Evolutionary conservation across 2,329 filamentous ascomycete species (phyloP), one percentile per base, ranked within the genome.

Genomic region (Bipolaris zeicola): DNA sequence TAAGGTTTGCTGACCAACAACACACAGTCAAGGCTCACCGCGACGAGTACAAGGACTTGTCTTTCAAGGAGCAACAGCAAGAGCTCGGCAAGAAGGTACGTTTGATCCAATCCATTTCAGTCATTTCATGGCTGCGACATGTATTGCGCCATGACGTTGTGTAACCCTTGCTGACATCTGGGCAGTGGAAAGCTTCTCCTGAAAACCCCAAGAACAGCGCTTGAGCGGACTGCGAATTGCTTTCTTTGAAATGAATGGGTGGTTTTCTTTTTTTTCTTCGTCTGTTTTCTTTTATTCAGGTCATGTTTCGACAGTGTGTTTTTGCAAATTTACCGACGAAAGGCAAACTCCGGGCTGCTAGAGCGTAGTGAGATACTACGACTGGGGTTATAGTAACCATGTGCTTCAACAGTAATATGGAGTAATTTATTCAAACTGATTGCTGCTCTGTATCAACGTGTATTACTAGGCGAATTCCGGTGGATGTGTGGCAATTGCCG

Each of bases 21-120:
- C 24, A 41, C 43, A 24, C 53, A 76, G 73, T 75, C 70, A 74
- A 74, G 51, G 65, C 70, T 51, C 67, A 76, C 54, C 72, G 73
- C 28, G 50, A 64, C 34, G 66, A 76, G 63, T 73, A 69, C 66
- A 71, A 74, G 58, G 57, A 68, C 14, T 58, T 75, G 36, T 59
- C 66, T 4, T 75, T 71, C 64, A 69, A 66, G 43, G 72, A 75
- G 42, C 70, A 75, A 56, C 71, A 75, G 57, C 75, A 76, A 64
- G 70, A 68, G 58, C 64, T 76, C 7, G 72, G 73, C 42, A 71
- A 70, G 59, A 64, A 71, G 50, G 73, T 73, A 67, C 20, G 71
- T 64, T 24, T 5, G 18, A 22, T 16, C 11, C 18, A 7, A 31
- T 18, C 2, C 24, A 46, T 18, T 11, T 38, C 5, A 3, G 6